phyloP scores from a whole-genome alignment of 495 filamentous ascomycete species.

The Aspergillus baeticus region DNA sequence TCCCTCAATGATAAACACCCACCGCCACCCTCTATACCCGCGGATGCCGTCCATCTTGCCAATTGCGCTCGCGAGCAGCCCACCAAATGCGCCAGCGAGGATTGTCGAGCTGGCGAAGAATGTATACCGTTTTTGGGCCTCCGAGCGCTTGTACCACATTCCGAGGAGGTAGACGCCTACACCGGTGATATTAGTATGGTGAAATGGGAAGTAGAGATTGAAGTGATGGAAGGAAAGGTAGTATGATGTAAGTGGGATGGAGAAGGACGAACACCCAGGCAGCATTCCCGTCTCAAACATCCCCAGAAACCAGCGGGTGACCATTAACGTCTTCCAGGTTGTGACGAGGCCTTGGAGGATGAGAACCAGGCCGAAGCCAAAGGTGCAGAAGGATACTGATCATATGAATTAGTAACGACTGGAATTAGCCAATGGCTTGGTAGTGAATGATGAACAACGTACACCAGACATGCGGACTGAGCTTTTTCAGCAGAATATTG shows the following conservation, averaged over 20 bases:
- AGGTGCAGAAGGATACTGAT: slow-evolving; percentile 66
- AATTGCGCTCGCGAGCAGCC: slow-evolving; percentile 76
- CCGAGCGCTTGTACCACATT: slow-evolving; percentile 84
- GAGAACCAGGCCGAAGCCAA: slow-evolving; percentile 72
- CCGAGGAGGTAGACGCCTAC: slow-evolving; percentile 59
- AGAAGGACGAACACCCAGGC: slow-evolving; percentile 50
- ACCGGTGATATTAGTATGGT: too few species aligned
- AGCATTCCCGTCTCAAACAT: slow-evolving; percentile 78
- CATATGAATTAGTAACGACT: not conserved
- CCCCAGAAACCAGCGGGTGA: slow-evolving; percentile 78
- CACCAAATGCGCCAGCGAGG: slow-evolving; percentile 85
- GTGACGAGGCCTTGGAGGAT: slow-evolving; percentile 71
- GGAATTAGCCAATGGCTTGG: too few species aligned
- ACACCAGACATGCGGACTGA: slow-evolving; percentile 58
- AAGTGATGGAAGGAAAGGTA: too few species aligned
- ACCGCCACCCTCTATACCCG: slow-evolving; percentile 80
- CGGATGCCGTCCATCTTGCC: slow-evolving; percentile 66
- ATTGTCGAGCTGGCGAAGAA: slow-evolving; percentile 84
- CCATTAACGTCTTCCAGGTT: slow-evolving; percentile 68
- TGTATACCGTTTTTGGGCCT: slow-evolving; percentile 83
- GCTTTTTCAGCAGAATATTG: slow-evolving; percentile 63
- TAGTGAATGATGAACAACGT: slow-evolving; percentile 36
- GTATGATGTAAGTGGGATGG: too few species aligned
- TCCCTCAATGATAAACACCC: slow-evolving; percentile 75
- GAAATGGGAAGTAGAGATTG: too few species aligned